phyloP scores from a whole-genome alignment of 768 basidiomycete genomes.

The Trametes coccinea region DNA sequence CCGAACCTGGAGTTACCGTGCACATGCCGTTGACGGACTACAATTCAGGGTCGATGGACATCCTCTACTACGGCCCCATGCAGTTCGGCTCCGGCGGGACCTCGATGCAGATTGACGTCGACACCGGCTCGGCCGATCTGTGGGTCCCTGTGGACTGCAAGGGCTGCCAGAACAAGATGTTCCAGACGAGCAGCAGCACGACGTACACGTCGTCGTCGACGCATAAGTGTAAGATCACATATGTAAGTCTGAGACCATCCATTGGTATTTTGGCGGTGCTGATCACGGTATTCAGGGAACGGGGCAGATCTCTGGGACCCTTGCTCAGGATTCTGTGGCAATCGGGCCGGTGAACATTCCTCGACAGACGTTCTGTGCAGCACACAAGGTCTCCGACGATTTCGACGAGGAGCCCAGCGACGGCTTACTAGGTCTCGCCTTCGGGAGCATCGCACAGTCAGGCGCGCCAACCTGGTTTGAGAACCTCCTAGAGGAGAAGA shows the following conservation, averaged over 20 bases:
- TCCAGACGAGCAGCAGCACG: constrained; percentile 40
- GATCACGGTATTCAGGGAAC: constrained; percentile 41
- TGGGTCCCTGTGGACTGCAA: constrained; percentile 51
- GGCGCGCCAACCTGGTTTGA: constrained; percentile 61
- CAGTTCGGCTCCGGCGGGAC: constrained; percentile 58
- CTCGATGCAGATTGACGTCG: constrained; percentile 55
- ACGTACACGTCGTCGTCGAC: constrained; percentile 43
- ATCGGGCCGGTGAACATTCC: constrained; percentile 46
- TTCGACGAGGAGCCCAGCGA: constrained; percentile 53
- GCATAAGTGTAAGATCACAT: constrained; percentile 41
- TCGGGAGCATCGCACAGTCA: constrained; percentile 52
- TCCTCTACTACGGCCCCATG: constrained; percentile 51
- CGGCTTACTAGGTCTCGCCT: constrained; percentile 65
- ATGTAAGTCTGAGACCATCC: constrained; percentile 39
- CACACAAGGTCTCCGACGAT: constrained; percentile 45
- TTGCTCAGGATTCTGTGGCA: constrained; percentile 52
- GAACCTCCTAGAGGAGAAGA: constrained; percentile 48
- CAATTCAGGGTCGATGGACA: constrained; percentile 40
- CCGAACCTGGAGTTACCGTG: constrained; percentile 23
- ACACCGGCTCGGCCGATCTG: constrained; percentile 71
- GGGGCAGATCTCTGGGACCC: constrained; percentile 50
- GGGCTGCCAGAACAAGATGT: constrained; percentile 41
- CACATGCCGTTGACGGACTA: constrained; percentile 40
- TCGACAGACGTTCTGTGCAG: constrained; percentile 59
- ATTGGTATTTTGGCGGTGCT: background rate